phyloP scores from a whole-genome alignment of 345 rosid genomes.

The Alliaria petiolata region DNA sequence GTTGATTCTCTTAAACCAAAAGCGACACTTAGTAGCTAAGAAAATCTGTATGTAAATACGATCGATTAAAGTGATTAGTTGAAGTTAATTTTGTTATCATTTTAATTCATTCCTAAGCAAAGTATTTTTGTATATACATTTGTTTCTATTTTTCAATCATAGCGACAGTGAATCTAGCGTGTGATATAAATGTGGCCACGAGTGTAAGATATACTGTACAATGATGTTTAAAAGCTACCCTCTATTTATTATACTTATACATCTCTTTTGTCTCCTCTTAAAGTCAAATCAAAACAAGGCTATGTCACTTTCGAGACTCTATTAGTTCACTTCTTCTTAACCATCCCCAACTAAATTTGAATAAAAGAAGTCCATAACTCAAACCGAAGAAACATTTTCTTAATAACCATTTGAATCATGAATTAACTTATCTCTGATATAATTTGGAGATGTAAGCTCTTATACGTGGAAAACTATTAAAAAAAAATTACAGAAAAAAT shows the following conservation, averaged over 20 bases:
- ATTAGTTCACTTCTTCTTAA: constrained; percentile 32
- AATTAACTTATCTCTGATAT: background rate
- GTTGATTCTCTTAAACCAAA: background rate
- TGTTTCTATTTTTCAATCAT: background rate
- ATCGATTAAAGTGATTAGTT: background rate
- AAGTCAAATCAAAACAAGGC: constrained; percentile 22
- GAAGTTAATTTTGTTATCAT: background rate
- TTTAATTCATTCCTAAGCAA: background rate
- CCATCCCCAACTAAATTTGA: constrained; percentile 33
- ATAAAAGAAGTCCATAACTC: background rate
- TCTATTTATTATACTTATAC: constrained; percentile 1
- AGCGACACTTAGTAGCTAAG: background rate
- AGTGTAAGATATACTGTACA: constrained; percentile 1
- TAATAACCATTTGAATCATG: background rate
- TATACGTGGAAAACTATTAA: background rate
- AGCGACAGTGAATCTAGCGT: background rate
- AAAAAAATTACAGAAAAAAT: background rate
- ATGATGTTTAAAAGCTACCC: constrained; percentile 14
- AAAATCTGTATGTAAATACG: background rate
- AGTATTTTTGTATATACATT: background rate
- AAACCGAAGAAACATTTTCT: background rate
- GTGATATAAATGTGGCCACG: constrained; percentile 1
- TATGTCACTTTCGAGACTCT: constrained; percentile 27
- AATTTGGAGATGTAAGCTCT: background rate
- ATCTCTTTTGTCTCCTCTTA: constrained; percentile 14